Evolutionary conservation across 2,329 filamentous ascomycete genomes (phyloP).

Genomic region (Cladosporium sp.): DNA sequence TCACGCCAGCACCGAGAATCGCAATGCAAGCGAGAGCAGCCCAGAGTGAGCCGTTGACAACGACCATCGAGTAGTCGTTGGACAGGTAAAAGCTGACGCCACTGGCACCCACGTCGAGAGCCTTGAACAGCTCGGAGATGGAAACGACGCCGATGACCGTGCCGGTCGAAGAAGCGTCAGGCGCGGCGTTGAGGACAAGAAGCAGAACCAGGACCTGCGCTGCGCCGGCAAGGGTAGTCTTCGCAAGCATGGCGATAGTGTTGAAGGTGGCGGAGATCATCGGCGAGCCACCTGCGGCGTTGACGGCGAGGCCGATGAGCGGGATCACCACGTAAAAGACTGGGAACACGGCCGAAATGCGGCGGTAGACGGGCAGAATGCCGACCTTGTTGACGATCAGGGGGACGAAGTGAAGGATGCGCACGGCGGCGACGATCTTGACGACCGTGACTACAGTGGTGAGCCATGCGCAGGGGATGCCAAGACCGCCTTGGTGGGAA

Average conservation of each 20-base stretch:
- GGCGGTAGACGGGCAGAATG: slow-evolving; percentile 42
- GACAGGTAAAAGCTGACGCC: slow-evolving; percentile 44
- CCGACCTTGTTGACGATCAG: slow-evolving; percentile 35
- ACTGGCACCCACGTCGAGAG: slow-evolving; percentile 43
- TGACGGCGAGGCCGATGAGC: slow-evolving; percentile 34
- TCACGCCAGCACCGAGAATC: slow-evolving; percentile 38
- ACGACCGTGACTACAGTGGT: slow-evolving; percentile 40
- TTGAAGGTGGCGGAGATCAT: slow-evolving; percentile 36
- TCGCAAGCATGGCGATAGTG: slow-evolving; percentile 38
- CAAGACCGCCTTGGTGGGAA: slow-evolving; percentile 42
- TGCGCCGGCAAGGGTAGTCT: slow-evolving; percentile 39
- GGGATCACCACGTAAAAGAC: slow-evolving; percentile 39
- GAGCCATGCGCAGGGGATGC: slow-evolving; percentile 43
- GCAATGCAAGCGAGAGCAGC: slow-evolving; percentile 39
- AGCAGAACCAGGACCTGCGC: slow-evolving; percentile 42
- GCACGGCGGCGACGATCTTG: slow-evolving; percentile 37
- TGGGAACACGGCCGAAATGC: slow-evolving; percentile 37
- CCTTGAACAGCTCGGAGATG: slow-evolving; percentile 43
- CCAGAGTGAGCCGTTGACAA: slow-evolving; percentile 44
- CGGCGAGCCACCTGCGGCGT: slow-evolving; percentile 25
- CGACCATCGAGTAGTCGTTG: slow-evolving; percentile 40
- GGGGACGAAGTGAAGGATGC: slow-evolving; percentile 37
- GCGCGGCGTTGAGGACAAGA: slow-evolving; percentile 46
- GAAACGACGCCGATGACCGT: slow-evolving; percentile 47
- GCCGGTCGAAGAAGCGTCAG: slow-evolving; percentile 44